Conservation (phyloP, 2,329 filamentous ascomycete genomes). For the Daldinia sp. region DNA sequence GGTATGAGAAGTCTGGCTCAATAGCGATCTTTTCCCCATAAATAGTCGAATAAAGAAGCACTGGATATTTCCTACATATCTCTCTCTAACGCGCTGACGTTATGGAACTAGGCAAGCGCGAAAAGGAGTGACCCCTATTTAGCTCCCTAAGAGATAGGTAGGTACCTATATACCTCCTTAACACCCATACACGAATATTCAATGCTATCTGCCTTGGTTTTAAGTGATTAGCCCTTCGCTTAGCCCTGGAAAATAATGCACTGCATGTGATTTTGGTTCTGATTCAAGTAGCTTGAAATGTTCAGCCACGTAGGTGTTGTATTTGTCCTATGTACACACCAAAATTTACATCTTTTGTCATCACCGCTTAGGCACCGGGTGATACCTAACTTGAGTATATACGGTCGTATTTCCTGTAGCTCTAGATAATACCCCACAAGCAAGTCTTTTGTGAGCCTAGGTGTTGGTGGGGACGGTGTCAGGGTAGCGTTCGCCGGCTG, state of each 20-base stretch:
- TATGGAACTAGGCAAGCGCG: background rate
- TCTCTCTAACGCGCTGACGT: background rate
- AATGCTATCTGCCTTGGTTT: background rate
- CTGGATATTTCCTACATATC: too few relatives aligned
- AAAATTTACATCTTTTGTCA: background rate
- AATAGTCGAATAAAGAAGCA: background rate
- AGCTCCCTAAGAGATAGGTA: background rate
- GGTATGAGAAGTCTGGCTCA: background rate
- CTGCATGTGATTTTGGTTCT: background rate
- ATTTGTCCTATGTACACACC: background rate
- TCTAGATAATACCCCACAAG: background rate
- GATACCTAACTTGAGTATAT: background rate
- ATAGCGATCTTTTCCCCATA: background rate
- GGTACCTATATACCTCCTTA: background rate
- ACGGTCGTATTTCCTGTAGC: background rate
- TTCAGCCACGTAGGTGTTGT: background rate
- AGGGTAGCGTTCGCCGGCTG: constrained; percentile 21
- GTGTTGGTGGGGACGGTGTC: background rate
- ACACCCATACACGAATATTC: background rate
- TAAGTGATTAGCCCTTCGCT: background rate
- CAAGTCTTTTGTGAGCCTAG: background rate
- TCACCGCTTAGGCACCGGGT: background rate
- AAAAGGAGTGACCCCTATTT: background rate
- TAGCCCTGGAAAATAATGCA: background rate
- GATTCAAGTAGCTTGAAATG: background rate